Base-by-base conservation (phyloP, 2,329 filamentous ascomycete species). In the Beauveria asiatica region DNA sequence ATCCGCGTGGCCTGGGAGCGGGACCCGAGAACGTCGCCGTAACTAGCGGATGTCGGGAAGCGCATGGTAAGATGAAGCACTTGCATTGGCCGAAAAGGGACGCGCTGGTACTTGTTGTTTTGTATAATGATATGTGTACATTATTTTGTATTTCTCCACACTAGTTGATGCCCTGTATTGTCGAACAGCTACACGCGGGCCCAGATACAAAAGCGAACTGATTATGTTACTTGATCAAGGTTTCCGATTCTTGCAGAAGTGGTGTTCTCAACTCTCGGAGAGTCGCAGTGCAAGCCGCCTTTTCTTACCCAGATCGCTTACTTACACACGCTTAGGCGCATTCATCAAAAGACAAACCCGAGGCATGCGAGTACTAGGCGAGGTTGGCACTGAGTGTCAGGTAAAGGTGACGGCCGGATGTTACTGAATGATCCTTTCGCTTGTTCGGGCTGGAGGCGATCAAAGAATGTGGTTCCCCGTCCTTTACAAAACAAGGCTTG, bases 1-100 rank as follows among this genome's bases (percentile, higher is more conserved):
- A 66, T 83, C 13, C 74, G 78, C 46, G 74, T 83, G 48, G 73
- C 81, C 23, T 81, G 80, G 65, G 65, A 71, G 33, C 65, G 73
- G n/a, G 64, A 67, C 10, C 39, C 46, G 5, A 37, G 39, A 13
- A 23, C 48, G 13, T 21, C 30, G 3, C 33, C 39, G 13, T 33
- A n/a, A n/a, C n/a, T n/a, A 27, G 13, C n/a, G 6, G 25, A 17
- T 33, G 25, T 2, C 17, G 19, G 9, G 27, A 9, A 49, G 19
- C 16, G 30, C 55, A 48, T 37, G 25, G 3, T 9, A 2, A n/a
- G 11, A 46, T 6, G n/a, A 17, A 17, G 10, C 3, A 8, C 42
- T 10, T 39, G 16, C 23, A 30, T 44, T 30, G 39, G 39, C 5
- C 19, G 23, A 17, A n/a, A 10, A 8, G 25, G 16, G 13, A 10